phyloP scores from a whole-genome alignment of 2,329 filamentous ascomycete genomes.

The Paecilomyces sp. region DNA sequence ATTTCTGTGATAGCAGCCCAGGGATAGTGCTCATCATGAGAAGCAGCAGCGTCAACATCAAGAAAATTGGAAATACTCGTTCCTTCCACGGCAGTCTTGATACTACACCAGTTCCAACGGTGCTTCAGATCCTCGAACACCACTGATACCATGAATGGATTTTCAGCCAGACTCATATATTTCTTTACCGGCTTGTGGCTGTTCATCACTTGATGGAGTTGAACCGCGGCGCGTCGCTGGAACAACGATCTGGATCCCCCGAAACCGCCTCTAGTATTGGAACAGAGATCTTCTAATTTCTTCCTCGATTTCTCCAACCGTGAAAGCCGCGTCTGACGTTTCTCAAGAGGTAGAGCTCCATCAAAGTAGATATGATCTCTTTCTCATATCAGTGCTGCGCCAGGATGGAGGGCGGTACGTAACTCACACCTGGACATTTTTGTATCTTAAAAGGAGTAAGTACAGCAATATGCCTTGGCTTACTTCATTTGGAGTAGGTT shows the following conservation, averaged over 20 bases:
- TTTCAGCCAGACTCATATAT: slow-evolving; percentile 40
- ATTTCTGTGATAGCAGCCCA: slow-evolving; percentile 43
- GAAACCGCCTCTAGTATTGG: slow-evolving; percentile 24
- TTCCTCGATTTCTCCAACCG: slow-evolving; percentile 54
- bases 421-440: slow-evolving; percentile 57
- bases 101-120: slow-evolving; percentile 24
- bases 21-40: slow-evolving; percentile 12
- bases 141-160: slow-evolving; percentile 68
- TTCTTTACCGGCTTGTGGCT: slow-evolving; percentile 16
- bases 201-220: slow-evolving; percentile 18
- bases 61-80: slow-evolving; percentile 11
- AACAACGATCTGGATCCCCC: slow-evolving; percentile 2
- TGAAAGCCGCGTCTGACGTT: slow-evolving; percentile 54
- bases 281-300: slow-evolving; percentile 47
- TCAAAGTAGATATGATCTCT: slow-evolving; percentile 77
- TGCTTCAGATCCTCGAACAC: slow-evolving; percentile 63
- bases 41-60: slow-evolving; percentile 8
- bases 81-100: slow-evolving; percentile 10
- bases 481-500: slow-evolving; percentile 58
- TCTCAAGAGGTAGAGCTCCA: slow-evolving; percentile 64
- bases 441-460: slow-evolving; percentile 52
- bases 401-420: slow-evolving; percentile 2
- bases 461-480: slow-evolving; percentile 54
- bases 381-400: slow-evolving; percentile 10
- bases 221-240: slow-evolving; percentile 2